Evolutionary conservation across 257 asterid species (phyloP).

Genomic region (Gentiana dahurica): DNA sequence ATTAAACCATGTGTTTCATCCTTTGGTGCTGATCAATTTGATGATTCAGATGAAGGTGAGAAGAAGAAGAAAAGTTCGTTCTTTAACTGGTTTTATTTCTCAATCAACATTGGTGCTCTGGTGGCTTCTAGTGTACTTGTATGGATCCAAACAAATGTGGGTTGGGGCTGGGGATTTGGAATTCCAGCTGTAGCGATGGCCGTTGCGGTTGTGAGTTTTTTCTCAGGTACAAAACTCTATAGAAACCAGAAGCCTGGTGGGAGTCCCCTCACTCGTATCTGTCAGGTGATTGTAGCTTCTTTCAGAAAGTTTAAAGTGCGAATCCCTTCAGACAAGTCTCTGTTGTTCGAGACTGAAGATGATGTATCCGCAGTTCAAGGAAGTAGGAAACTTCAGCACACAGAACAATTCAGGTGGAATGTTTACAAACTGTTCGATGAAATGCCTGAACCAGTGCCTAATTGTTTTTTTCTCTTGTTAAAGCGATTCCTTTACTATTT

Average conservation of each 20-base stretch:
- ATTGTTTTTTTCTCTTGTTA: not conserved
- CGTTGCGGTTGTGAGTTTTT: conserved; percentile 43
- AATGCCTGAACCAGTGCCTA: no score
- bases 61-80: conserved; percentile 49
- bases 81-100: conserved; percentile 62
- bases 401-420: conserved; percentile 36
- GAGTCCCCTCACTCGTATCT: conserved; percentile 51
- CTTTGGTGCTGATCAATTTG: conserved; percentile 60
- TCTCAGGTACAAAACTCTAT: conserved; percentile 43
- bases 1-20: conserved; percentile 65
- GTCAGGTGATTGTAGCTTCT: conserved; percentile 48
- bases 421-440: no score
- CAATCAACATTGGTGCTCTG: conserved; percentile 61
- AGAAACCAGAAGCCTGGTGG: conserved; percentile 60
- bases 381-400: conserved; percentile 55
- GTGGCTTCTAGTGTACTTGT: conserved; percentile 50
- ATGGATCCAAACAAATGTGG: conserved; percentile 52
- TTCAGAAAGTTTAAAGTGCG: conserved; percentile 24
- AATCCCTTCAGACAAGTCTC: conserved; percentile 29
- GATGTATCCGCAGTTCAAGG: conserved; percentile 40
- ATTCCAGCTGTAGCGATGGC: conserved; percentile 73
- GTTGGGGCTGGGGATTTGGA: conserved; percentile 74
- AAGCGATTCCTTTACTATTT: not conserved
- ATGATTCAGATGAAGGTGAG: conserved; percentile 37
- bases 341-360: conserved; percentile 35